Percentiles rank a stretch among this genome's conserved stretches.
phyloP scores from a whole-genome alignment of 257 asterid genomes.

The Przewalskia tangutica region DNA sequence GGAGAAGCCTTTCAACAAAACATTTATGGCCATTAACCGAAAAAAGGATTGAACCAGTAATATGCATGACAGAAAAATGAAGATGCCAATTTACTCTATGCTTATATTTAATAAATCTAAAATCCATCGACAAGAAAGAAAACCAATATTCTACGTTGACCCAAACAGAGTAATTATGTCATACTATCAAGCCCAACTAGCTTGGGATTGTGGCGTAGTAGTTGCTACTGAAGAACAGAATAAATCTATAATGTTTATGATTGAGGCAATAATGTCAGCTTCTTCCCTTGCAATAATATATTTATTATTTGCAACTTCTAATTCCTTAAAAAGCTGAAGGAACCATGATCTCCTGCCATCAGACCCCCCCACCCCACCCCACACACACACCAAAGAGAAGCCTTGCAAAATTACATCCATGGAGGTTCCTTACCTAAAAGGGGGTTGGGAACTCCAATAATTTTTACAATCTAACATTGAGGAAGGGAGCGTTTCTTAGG shows the following conservation, averaged over 20 bases:
- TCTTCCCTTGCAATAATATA: background rate
- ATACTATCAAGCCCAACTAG: background rate
- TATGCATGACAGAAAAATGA: background rate
- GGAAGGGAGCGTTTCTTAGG: background rate
- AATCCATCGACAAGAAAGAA: background rate
- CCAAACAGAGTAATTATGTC: background rate
- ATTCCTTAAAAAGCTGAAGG: background rate
- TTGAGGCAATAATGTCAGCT: background rate
- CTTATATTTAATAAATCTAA: background rate
- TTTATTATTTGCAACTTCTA: background rate
- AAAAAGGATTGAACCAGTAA: background rate
- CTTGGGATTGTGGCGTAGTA: background rate
- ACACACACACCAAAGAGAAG: background rate
- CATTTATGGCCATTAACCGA: background rate
- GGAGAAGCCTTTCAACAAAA: background rate
- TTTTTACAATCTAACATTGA: background rate
- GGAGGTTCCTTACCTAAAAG: background rate
- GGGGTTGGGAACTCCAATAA: background rate
- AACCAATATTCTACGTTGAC: background rate
- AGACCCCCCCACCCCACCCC: background rate
- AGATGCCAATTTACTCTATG: background rate
- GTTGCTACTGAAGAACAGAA: background rate
- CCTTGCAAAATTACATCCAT: background rate
- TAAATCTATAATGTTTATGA: background rate
- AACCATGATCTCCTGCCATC: background rate